Evolutionary conservation across 2,329 filamentous ascomycete species (phyloP).

Genomic region (Knoxdaviesia proteae): DNA sequence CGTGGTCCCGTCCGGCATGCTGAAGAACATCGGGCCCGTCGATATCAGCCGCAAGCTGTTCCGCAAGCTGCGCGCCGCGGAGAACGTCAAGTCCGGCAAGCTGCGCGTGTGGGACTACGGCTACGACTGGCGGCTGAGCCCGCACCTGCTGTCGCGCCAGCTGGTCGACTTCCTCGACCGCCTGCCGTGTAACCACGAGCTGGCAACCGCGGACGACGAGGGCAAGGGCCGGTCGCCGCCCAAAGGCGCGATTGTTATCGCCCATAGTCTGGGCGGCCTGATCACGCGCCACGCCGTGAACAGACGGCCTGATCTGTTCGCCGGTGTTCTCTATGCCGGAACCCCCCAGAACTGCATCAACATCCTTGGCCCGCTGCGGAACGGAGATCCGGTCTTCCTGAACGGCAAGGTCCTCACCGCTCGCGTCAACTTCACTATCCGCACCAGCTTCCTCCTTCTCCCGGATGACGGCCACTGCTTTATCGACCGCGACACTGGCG

Average conservation of each 20-base stretch:
- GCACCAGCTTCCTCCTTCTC: constrained; percentile 67
- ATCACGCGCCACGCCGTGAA: constrained; percentile 82
- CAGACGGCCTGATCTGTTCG: constrained; percentile 62
- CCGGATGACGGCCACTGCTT: constrained; percentile 80
- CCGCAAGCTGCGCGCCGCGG: constrained; percentile 52
- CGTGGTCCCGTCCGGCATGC: constrained; percentile 73
- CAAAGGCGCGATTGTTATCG: constrained; percentile 59
- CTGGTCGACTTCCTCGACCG: constrained; percentile 54
- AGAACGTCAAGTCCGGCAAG: constrained; percentile 50
- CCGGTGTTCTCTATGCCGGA: constrained; percentile 70
- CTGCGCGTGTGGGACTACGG: constrained; percentile 76
- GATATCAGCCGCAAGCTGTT: constrained; percentile 73
- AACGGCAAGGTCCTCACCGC: constrained; percentile 80
- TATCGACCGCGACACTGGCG: constrained; percentile 59
- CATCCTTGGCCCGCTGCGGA: constrained; percentile 71
- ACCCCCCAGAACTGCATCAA: constrained; percentile 75
- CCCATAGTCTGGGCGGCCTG: constrained; percentile 64
- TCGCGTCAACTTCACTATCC: constrained; percentile 79
- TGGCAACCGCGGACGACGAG: no score
- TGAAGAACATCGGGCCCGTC: constrained; percentile 79
- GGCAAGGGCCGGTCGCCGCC: constrained; percentile 19
- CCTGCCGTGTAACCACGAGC: constrained; percentile 48
- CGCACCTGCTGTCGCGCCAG: constrained; percentile 48
- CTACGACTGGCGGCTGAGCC: constrained; percentile 86
- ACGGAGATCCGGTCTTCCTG: constrained; percentile 79